These are phyloP conservation scores for Hypericum androsaemum DNA, from an alignment of 345 rosid genomes.

Conservation along the genomic window DNA sequence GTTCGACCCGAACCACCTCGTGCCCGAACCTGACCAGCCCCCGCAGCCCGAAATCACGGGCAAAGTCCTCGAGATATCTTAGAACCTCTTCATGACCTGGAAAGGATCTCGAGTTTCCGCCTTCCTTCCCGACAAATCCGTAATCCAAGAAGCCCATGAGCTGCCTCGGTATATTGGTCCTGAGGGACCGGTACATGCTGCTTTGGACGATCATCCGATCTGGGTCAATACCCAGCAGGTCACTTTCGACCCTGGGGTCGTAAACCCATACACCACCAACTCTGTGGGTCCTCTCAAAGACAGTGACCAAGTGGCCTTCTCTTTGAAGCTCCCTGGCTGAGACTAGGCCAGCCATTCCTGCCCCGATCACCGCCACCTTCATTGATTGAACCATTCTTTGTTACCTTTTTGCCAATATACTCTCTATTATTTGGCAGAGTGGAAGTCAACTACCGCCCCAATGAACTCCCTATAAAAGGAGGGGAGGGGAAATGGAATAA, in stretches of 20 bases:
- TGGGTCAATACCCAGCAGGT: constrained; percentile 58
- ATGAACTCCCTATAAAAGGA: too few relatives aligned
- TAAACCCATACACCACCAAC: constrained; percentile 83
- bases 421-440: too few relatives aligned
- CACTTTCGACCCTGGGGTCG: constrained; percentile 44
- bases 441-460: too few relatives aligned
- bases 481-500: too few relatives aligned
- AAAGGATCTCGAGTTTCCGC: constrained; percentile 53
- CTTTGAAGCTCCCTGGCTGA: constrained; percentile 67
- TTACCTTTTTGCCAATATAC: too few relatives aligned
- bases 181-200: constrained; percentile 72
- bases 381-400: too few relatives aligned
- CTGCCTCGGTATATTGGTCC: constrained; percentile 86
- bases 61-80: background rate
- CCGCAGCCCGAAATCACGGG: background rate
- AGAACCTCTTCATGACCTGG: constrained; percentile 26
- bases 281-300: constrained; percentile 54
- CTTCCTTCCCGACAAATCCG: constrained; percentile 35
- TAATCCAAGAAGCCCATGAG: constrained; percentile 69
- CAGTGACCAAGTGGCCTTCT: constrained; percentile 70
- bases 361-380: constrained; percentile 70
- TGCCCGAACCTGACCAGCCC: background rate
- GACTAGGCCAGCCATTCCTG: constrained; percentile 75
- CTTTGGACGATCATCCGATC: constrained; percentile 42
- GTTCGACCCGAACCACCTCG: background rate